These are phyloP conservation scores for Globisporangium perplexum DNA, from an alignment of 352 stramenopile genomes.

Conservation along the genomic window DNA sequence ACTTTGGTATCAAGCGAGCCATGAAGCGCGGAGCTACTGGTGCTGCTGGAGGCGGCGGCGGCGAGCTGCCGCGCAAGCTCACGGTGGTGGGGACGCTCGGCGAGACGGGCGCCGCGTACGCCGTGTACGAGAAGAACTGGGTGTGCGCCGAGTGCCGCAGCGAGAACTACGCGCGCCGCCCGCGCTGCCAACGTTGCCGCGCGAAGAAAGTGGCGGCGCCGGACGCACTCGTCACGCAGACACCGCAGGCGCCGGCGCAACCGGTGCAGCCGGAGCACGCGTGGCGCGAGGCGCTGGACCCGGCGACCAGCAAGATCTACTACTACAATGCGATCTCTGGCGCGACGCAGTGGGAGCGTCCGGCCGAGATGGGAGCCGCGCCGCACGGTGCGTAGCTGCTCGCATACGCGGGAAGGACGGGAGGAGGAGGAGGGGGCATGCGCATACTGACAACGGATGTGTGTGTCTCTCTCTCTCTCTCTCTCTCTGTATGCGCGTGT, in stretches of 20 bases:
- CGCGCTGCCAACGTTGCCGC: conserved; percentile 79
- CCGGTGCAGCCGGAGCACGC: conserved; percentile 21
- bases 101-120: conserved; percentile 79
- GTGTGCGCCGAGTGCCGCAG: conserved; percentile 72
- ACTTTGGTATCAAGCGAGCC: background rate
- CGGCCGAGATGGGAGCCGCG: conserved; percentile 87
- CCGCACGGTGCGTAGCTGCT: conserved; percentile 61
- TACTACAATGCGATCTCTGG: conserved; percentile 91
- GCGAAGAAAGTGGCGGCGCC: conserved; percentile 60
- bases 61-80: conserved; percentile 44
- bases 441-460: no score
- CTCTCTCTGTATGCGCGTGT: background rate
- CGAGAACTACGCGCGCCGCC: conserved; percentile 81
- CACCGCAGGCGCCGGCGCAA: conserved; percentile 28
- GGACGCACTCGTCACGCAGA: conserved; percentile 47
- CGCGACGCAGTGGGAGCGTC: conserved; percentile 87
- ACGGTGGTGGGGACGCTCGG: conserved; percentile 79
- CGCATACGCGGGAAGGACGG: no score
- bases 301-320: conserved; percentile 88
- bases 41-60: conserved; percentile 3
- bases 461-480: background rate
- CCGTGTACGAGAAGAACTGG: conserved; percentile 90
- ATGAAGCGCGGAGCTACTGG: conserved; percentile 11
- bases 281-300: conserved; percentile 91
- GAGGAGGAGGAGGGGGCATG: no score